Percentiles rank a stretch among this genome's conserved stretches.
Conservation (phyloP, 106 monocot species). For the Ottelia alismoides region DNA sequence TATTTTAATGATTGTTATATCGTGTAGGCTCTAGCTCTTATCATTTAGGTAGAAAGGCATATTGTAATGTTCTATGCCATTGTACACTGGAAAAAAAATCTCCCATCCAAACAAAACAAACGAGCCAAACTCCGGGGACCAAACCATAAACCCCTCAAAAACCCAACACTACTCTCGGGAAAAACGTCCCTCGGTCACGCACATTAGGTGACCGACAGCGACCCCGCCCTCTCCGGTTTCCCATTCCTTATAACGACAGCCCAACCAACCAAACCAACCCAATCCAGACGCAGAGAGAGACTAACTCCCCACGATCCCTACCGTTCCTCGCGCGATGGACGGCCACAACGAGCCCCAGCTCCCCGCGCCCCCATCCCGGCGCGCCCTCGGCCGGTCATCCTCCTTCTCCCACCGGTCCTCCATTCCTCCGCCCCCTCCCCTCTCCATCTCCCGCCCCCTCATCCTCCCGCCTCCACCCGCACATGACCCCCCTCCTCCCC, state of each 20-base stretch:
- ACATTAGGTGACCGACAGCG: conserved; percentile 6
- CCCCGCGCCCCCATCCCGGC: background rate
- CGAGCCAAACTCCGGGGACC: too few relatives aligned
- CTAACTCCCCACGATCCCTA: background rate
- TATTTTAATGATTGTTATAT: too few relatives aligned
- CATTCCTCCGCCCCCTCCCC: conserved; percentile 41
- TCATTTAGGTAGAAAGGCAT: too few relatives aligned
- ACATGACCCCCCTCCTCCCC: conserved; percentile 12
- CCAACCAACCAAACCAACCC: background rate
- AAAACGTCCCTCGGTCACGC: too few relatives aligned
- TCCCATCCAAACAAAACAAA: too few relatives aligned
- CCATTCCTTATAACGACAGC: background rate
- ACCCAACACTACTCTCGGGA: too few relatives aligned
- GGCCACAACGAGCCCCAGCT: background rate
- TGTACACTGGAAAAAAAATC: too few relatives aligned
- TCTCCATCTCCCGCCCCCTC: conserved; percentile 7
- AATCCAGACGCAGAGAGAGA: background rate
- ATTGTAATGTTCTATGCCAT: too few relatives aligned
- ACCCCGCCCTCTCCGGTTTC: background rate
- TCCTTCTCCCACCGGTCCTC: conserved; percentile 24
- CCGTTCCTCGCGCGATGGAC: background rate
- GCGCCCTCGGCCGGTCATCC: conserved; percentile 1
- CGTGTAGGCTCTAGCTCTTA: too few relatives aligned
- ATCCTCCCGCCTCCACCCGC: conserved; percentile 11
- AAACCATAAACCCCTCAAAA: too few relatives aligned